Evolutionary conservation across 2,329 filamentous ascomycete genomes (phyloP), one percentile per base, ranked within the genome.

Genomic region (Diaporthe citriasiana): DNA sequence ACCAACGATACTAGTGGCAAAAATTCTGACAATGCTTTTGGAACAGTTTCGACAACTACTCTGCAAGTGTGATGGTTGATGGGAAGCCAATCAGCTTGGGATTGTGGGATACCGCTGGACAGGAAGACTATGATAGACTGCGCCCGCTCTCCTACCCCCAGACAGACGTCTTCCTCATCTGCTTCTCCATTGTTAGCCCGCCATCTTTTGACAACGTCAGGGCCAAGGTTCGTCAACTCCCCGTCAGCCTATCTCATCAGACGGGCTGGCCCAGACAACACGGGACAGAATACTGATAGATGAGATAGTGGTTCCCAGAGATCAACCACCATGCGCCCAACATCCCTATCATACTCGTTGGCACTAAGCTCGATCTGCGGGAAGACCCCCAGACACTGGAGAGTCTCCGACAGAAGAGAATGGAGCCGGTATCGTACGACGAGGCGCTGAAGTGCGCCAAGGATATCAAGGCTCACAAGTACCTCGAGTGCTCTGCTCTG

Each of bases 181-280:
- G 96, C 87, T 98, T 98, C 86, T 98, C 95, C 78, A 97, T 98
- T 82, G 95, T 98, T 85, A 97, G 94, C 91, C 96, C 96, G 65
- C 95, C 97, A 30, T 98, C 96, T 42, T 98, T 98, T 82, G 97
- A 98, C 86, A 99, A 99, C 91, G 96, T 99, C 83, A 97, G 95
- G 87, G 95, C 95, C 76, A 99, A 98, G 93, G 95, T 98, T 88
- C 78, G 88, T 81, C 10, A 55, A 38, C 6, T 45, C 33, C 25
- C 75, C 71, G 35, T 55, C 42, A 56, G 57, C 57, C 56, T 33
- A 47, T 47, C 30, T 17, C 13, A 65, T 71, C 50, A 70, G 8
- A 27, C 25, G 22, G 30, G 10, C 25, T 71, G 27, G 38, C 38
- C 57, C 25, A 45, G 57, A 66, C 66, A 5, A 4, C 42, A 45